Evolutionary conservation across 495 filamentous ascomycete species (phyloP), one percentile per base, ranked within the genome.

Genomic region (Margaritispora aquatica): DNA sequence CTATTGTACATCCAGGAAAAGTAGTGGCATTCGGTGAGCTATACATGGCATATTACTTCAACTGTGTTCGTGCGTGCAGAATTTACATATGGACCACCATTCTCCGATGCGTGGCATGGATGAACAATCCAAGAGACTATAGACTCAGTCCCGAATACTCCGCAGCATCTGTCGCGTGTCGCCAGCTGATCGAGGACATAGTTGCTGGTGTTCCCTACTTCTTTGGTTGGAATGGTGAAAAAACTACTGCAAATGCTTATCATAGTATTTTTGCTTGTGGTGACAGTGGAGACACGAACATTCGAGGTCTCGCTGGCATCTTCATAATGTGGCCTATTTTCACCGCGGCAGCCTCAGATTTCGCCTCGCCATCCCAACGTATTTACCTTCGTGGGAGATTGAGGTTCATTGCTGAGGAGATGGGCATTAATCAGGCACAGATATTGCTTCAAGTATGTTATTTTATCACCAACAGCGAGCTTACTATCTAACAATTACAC

Each of bases 11-110:
- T 59, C 78, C 79, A 1, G 78, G 78, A 15, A 64, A 73, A 15
- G 71, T 82, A 11, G 77, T 82, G 61, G 62, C 74, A 19, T 83
- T 81, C 63, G 62, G 48, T 26, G 78, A 83, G 63, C 66, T 83
- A 11, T 80, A 71, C 73, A 75, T 76, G 41, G 73, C 73, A 19
- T 72, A 69, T 60, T 67, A 79, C 15, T 74, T 70, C 71, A 81
- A 81, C 65, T 67, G 71, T 51, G 70, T 70, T 20, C 69, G 78
- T 1, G 69, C 71, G 0, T 69, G 72, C 8, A 65, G 79, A 2
- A 56, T 83, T 10, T 68, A 74, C 13, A 66, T 80, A 8, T 69
- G 68, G 41, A 69, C 69, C 1, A 67, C 78, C 17, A 70, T 71
- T 20, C 73, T 83, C 1, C 70, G 79, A 8, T 80, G 79, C 63